Conservation (phyloP, 768 basidiomycete genomes). For the Auricularia heimuer region DNA sequence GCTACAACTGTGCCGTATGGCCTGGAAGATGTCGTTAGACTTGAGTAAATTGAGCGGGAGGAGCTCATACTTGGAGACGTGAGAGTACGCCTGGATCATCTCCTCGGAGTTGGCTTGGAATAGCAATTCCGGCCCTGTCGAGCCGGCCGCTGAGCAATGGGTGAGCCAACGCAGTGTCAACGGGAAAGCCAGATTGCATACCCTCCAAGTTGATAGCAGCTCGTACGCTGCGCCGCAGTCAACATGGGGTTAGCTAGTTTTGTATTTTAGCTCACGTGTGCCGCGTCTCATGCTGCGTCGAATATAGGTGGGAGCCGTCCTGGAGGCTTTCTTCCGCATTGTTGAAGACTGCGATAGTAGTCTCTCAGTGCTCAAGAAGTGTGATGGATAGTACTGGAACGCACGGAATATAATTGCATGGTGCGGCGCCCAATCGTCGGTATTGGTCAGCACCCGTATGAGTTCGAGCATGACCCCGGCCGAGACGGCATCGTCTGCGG, state of each 20-base stretch:
- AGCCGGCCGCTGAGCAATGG: conserved; percentile 58
- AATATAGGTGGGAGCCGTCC: conserved; percentile 88
- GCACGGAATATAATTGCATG: conserved; percentile 75
- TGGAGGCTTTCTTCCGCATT: conserved; percentile 92
- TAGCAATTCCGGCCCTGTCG: conserved; percentile 75
- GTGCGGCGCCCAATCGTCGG: conserved; percentile 59
- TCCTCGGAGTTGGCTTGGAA: conserved; percentile 95
- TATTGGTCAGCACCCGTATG: conserved; percentile 61
- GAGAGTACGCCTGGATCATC: conserved; percentile 86
- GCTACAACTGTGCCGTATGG: conserved; percentile 86
- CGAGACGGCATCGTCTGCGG: conserved; percentile 79
- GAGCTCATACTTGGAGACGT: conserved; percentile 56
- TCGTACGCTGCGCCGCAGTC: conserved; percentile 43
- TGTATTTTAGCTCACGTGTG: conserved; percentile 39
- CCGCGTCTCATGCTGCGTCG: conserved; percentile 75
- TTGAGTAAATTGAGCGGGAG: background rate
- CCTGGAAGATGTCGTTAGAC: conserved; percentile 23
- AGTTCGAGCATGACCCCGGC: conserved; percentile 90
- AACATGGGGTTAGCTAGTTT: too few relatives aligned
- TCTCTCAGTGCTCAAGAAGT: background rate
- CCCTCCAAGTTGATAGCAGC: conserved; percentile 89
- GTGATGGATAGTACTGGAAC: background rate
- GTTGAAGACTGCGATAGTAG: conserved; percentile 63
- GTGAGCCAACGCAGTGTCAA: conserved; percentile 4
- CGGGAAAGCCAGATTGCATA: conserved; percentile 14